phyloP scores from a whole-genome alignment of 148 eudicot genomes.

The Talinum fruticosum region DNA sequence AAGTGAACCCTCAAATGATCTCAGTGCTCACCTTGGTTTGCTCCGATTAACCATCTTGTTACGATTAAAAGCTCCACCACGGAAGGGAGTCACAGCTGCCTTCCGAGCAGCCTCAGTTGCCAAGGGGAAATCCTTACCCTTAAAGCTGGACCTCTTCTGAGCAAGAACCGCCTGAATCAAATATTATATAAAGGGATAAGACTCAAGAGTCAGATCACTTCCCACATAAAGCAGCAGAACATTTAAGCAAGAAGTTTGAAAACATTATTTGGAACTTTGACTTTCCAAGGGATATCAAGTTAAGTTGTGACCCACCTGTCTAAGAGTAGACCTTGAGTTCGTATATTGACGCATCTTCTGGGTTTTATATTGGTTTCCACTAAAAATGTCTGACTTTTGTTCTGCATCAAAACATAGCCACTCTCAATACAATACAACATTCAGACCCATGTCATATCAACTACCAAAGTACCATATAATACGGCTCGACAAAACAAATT shows the following conservation, averaged over 20 bases:
- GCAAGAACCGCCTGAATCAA: conserved; percentile 70
- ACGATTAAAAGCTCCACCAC: conserved; percentile 44
- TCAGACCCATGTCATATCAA: conserved; percentile 2
- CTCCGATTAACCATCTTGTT: conserved; percentile 47
- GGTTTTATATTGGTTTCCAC: conserved; percentile 55
- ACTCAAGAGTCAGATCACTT: background rate
- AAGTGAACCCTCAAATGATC: background rate
- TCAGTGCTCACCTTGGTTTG: conserved; percentile 51
- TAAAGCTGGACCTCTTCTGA: conserved; percentile 71
- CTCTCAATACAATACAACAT: background rate
- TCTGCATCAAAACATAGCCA: conserved; percentile 37
- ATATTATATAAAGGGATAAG: background rate
- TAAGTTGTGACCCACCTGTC: conserved; percentile 54
- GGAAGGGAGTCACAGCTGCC: conserved; percentile 54
- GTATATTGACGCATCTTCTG: conserved; percentile 54
- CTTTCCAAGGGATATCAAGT: background rate
- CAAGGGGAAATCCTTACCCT: conserved; percentile 60
- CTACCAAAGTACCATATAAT: background rate
- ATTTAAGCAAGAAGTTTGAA: background rate
- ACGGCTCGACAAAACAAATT: background rate
- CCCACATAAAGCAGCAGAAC: background rate
- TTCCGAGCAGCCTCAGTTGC: conserved; percentile 76
- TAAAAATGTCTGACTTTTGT: conserved; percentile 42
- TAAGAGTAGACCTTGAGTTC: conserved; percentile 70
- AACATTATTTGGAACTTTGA: background rate